Evolutionary conservation across 148 eudicot genomes (phyloP).

Genomic region (Fagopyrum homotropicum): DNA sequence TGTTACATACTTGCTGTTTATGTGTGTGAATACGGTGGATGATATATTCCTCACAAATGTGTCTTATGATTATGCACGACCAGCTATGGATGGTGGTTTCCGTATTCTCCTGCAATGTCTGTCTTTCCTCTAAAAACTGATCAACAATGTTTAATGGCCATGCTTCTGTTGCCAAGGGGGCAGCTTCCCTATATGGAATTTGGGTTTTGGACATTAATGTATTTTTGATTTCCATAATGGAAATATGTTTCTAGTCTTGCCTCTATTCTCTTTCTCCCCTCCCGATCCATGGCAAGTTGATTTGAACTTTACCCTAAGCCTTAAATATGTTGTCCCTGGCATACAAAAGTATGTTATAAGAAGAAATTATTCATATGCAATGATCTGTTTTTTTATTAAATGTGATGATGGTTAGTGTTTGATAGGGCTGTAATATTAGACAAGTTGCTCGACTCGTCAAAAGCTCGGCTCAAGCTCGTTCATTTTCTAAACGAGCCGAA

Average conservation of each 20-base stretch:
- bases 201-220: too few species aligned
- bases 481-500: too few species aligned
- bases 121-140: background rate
- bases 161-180: too few species aligned
- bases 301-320: background rate
- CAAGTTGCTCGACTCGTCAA: too few species aligned
- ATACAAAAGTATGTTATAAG: background rate
- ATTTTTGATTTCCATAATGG: background rate
- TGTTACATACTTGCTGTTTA: background rate
- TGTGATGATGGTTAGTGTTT: too few species aligned
- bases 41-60: background rate
- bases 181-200: too few species aligned
- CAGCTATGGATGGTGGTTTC: background rate
- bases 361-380: background rate
- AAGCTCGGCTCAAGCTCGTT: too few species aligned
- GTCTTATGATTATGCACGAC: background rate
- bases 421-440: too few species aligned
- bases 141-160: too few species aligned
- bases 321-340: background rate
- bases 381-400: background rate
- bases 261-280: background rate
- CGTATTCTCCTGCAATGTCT: background rate
- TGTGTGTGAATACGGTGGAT: background rate
- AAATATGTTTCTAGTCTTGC: background rate
- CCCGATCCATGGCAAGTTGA: background rate